Conservation (phyloP, 192 early-diverging fungal species). For the Coemansia sp. region DNA sequence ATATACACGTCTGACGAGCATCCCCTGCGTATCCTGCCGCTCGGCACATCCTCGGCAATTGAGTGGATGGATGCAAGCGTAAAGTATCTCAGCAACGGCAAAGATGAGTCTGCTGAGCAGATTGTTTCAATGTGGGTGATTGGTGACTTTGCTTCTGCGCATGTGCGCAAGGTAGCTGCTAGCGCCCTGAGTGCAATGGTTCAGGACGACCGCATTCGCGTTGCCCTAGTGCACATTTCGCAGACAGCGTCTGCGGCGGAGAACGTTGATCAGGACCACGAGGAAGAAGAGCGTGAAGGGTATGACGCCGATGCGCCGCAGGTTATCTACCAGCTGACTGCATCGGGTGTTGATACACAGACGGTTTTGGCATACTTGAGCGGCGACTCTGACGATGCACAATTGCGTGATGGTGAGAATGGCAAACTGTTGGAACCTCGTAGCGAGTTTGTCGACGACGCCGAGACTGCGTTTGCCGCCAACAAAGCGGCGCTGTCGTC, state of each 20-base stretch:
- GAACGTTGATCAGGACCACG: conserved; percentile 14
- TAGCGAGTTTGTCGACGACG: conserved; percentile 15
- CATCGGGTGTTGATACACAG: conserved; percentile 3
- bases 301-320: conserved; percentile 33
- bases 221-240: conserved; percentile 29
- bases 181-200: conserved; percentile 52
- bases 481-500: conserved; percentile 6
- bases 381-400: neutral
- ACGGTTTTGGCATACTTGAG: conserved; percentile 7
- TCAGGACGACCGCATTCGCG: conserved; percentile 21
- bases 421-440: neutral
- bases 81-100: conserved; percentile 13
- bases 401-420: neutral
- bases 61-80: conserved; percentile 27
- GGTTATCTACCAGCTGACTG: conserved; percentile 25
- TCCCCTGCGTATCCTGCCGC: conserved; percentile 33
- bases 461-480: conserved; percentile 17
- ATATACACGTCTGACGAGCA: conserved; percentile 38
- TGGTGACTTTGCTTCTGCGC: conserved; percentile 55
- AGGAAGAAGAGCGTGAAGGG: conserved; percentile 14
- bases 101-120: neutral
- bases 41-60: conserved; percentile 8
- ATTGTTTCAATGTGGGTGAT: conserved; percentile 51
- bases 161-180: conserved; percentile 54
- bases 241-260: neutral